Base-by-base conservation (phyloP, 2,329 filamentous ascomycete genomes). In the Fusarium lateritium region DNA sequence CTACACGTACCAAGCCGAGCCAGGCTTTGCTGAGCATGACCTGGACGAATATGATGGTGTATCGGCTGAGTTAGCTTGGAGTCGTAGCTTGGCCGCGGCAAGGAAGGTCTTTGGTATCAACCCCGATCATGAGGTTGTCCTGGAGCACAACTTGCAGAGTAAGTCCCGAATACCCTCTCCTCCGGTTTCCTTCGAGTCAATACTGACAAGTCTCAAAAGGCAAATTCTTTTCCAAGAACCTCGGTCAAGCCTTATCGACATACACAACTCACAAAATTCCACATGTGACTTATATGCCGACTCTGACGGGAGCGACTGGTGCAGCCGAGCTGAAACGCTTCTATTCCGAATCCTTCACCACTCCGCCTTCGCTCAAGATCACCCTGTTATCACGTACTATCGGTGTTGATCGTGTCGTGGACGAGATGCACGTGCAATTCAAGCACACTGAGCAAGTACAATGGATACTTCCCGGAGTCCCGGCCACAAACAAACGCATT, bases 11-110 rank as follows among this genome's bases (percentile, higher is more conserved):
- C 65, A 79, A 10, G 81, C 86, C 79, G 80, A 88, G 51, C 80
- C 88, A 0, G 92, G 92, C 0, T 94, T 94, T 66, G 92, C 92
- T 0, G 91, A 94, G 77, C 84, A 85, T 21, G 88, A 93, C 57
- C 76, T 92, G 33, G 89, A 92, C 4, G 87, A 91, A 68, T 94
- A 89, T 71, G 86, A 93, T 67, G 82, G 84, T 11, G 81, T 92
- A 5, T 85, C 86, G 0, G 87, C 90, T 3, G 85, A 86, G n/a
- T 74, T 94, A 21, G 91, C 92, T 0, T 94, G 90, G 85, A 88
- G 85, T n/a, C 83, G 92, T 9, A 90, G 88, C 36, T 74, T 94
- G 59, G 82, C 82, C 2, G 79, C 83, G 1, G 81, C 92, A 36
- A 83, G 89, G 40, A 85, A 84, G 62, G 91, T 88, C 0, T 92